Evolutionary conservation across 306 rosid species (phyloP), one percentile per base, ranked within the genome.

Genomic region (Dalbergia oliveri): DNA sequence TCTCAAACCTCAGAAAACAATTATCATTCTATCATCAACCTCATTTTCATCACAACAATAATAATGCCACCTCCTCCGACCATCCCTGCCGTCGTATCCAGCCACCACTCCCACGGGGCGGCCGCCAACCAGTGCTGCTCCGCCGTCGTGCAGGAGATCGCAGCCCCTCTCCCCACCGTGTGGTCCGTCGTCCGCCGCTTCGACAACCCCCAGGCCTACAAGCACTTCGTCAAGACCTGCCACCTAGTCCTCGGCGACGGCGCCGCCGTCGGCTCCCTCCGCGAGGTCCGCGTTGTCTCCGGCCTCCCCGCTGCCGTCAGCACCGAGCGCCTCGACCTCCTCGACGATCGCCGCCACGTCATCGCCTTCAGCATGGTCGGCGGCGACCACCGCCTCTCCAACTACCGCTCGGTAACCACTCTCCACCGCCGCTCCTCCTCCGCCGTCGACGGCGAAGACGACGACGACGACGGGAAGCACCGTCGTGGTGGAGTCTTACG

Each of bases 161-260:
- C 88, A 7, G 98, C 99, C 47, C 97, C 99, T 0, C 89, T 88
- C 6, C 66, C 97, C 81, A 87, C 92, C 34, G 93, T 96, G 3
- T 96, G 99, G 99, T 88, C 99, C 45, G 94, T 96, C 33, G 93
- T 96, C 49, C 91, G 99, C 3, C 97, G 99, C 21, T 96, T 96
- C 89, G 99, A 96, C 82, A 89, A 90, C 66, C 99, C 99, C 0
- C 99, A 96, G 34, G 99, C 91, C 9, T 96, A 96, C 84, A 96
- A 96, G 57, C 85, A 93, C 89, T 96, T 96, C 81, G 90, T 96
- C 31, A 93, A 96, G 84, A 96, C 96, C 88, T 96, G 99, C 86
- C 81, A 90, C 82, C 91, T 96, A 80, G 84, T 93, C 82, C 89
- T 69, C 76, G 99, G 99, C 4, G 90, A 90, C 76, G 99, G 99